These are phyloP conservation scores for Nitzschia palea DNA, from an alignment of 108 stramenopile species.

Conservation along the genomic window DNA sequence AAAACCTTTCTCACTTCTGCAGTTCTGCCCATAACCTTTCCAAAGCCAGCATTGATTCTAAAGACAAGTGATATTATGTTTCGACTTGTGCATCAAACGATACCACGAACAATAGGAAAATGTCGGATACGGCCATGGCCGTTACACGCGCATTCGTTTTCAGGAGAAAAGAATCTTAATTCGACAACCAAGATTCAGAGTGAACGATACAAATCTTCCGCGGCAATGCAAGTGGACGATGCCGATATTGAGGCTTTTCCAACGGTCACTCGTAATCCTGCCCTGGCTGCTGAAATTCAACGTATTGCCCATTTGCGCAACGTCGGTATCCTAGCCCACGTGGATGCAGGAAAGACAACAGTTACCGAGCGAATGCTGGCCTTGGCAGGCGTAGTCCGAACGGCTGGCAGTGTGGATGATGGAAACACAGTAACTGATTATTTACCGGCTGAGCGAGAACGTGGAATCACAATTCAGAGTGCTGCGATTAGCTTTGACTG, in stretches of 20 bases:
- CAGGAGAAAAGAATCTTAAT: too few species aligned
- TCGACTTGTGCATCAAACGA: too few species aligned
- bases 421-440: constrained; percentile 98
- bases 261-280: neutral
- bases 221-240: constrained; percentile 3
- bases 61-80: too few species aligned
- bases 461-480: constrained; percentile 98
- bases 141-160: too few species aligned
- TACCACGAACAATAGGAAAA: too few species aligned
- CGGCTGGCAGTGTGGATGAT: constrained; percentile 88
- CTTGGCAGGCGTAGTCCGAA: constrained; percentile 78
- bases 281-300: constrained; percentile 21
- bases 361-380: constrained; percentile 98
- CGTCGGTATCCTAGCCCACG: constrained; percentile 97
- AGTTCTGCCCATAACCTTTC: too few species aligned
- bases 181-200: neutral
- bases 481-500: constrained; percentile 95
- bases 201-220: constrained; percentile 11
- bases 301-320: constrained; percentile 70
- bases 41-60: too few species aligned
- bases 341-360: constrained; percentile 99
- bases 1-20: too few species aligned
- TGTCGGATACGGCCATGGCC: too few species aligned
- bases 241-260: neutral
- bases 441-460: constrained; percentile 94